These are phyloP conservation scores for Globisporangium takayamanum DNA, from an alignment of 352 stramenopile genomes.

Conservation along the genomic window DNA sequence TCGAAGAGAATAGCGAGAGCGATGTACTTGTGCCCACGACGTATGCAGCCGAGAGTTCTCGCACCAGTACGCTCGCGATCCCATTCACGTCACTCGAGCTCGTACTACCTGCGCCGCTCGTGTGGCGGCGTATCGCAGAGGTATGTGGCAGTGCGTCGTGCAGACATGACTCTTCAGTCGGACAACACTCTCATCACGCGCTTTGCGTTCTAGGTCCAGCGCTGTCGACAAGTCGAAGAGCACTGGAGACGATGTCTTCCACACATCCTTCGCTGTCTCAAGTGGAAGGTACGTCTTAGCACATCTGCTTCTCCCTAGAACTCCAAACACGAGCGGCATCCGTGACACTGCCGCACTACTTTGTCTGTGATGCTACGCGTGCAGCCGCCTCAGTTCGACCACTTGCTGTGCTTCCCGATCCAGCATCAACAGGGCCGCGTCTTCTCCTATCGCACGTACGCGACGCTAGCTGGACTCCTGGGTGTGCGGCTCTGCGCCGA, in stretches of 20 bases:
- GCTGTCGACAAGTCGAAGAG: constrained; percentile 18
- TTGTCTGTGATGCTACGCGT: too few species aligned
- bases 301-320: background rate
- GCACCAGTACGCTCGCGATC: constrained; percentile 1
- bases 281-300: constrained; percentile 20
- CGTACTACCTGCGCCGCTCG: constrained; percentile 13
- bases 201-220: constrained; percentile 16
- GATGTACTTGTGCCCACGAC: constrained; percentile 15
- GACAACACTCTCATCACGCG: background rate
- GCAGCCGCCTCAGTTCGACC: background rate
- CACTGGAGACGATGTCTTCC: constrained; percentile 20
- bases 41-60: constrained; percentile 18
- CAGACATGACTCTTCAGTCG: too few species aligned
- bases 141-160: background rate
- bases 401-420: constrained; percentile 24
- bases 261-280: background rate
- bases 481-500: constrained; percentile 20
- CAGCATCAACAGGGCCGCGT: constrained; percentile 25
- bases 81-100: constrained; percentile 16
- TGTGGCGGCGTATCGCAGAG: background rate
- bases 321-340: too few species aligned
- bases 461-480: constrained; percentile 23
- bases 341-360: too few species aligned
- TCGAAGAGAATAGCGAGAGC: constrained; percentile 18
- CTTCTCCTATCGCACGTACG: constrained; percentile 30